Evolutionary conservation across 306 rosid genomes (phyloP).

Genomic region (Fragaria vesca): DNA sequence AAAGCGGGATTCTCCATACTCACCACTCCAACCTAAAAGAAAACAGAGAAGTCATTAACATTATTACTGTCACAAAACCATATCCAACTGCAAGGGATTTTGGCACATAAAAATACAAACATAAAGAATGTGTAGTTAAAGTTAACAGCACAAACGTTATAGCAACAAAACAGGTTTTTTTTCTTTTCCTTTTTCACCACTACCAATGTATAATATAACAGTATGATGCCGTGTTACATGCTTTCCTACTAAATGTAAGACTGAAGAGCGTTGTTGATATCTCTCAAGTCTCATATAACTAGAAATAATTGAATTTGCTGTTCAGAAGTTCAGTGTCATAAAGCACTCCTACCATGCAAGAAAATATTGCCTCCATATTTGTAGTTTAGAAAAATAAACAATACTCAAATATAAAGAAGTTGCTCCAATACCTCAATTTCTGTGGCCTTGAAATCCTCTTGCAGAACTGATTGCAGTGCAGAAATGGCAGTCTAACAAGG

Average conservation of each 20-base stretch:
- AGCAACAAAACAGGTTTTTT: background rate
- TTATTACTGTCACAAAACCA: background rate
- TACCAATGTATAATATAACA: background rate
- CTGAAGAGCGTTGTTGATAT: background rate
- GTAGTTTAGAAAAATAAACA: background rate
- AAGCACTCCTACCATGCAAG: background rate
- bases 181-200: background rate
- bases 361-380: background rate
- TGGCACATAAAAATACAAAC: background rate
- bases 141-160: too few species aligned
- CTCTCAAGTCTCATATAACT: background rate
- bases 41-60: background rate
- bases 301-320: background rate
- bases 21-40: constrained; percentile 91
- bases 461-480: constrained; percentile 97
- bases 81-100: background rate
- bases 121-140: background rate
- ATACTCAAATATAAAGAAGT: background rate
- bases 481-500: constrained; percentile 84
- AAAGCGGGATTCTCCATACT: constrained; percentile 65
- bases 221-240: background rate
- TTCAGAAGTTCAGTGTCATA: background rate
- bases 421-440: constrained; percentile 82
- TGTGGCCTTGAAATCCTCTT: constrained; percentile 95
- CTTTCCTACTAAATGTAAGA: background rate